phyloP scores from a whole-genome alignment of 257 asterid genomes.

The Misopates orontium region DNA sequence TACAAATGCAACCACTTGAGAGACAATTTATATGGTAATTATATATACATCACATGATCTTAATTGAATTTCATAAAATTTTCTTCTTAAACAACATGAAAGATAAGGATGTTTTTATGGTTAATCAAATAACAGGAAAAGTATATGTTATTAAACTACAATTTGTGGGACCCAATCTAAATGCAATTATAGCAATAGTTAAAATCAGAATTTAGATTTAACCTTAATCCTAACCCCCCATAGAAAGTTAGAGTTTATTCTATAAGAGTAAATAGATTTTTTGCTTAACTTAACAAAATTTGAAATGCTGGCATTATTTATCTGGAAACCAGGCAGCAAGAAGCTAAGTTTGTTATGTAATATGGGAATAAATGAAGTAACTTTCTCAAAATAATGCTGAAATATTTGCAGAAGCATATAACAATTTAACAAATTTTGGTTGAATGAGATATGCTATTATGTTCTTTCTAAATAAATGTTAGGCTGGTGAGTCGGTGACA shows the following conservation, averaged over 20 bases:
- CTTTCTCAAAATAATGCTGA: not conserved
- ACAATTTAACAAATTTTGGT: no score
- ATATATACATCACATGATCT: no score
- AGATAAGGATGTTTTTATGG: no score
- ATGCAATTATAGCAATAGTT: not conserved
- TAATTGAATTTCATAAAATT: not conserved
- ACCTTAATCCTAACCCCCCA: no score
- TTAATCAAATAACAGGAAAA: no score
- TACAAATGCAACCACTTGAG: slow-evolving; percentile 8
- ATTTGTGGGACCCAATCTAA: no score
- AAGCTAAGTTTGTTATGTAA: not conserved
- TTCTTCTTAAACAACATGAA: no score
- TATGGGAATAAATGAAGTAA: not conserved
- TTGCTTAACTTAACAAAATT: not conserved
- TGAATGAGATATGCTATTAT: not conserved
- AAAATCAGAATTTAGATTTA: not conserved
- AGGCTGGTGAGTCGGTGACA: not conserved
- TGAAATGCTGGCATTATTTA: no score
- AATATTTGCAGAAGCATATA: not conserved
- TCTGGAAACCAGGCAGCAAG: no score
- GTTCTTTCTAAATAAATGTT: not conserved
- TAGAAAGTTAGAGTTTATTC: not conserved
- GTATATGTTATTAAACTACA: no score
- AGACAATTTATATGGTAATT: not conserved
- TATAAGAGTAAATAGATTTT: not conserved